phyloP scores from a whole-genome alignment of 352 stramenopile genomes.

The Phytophthora hibernalis region DNA sequence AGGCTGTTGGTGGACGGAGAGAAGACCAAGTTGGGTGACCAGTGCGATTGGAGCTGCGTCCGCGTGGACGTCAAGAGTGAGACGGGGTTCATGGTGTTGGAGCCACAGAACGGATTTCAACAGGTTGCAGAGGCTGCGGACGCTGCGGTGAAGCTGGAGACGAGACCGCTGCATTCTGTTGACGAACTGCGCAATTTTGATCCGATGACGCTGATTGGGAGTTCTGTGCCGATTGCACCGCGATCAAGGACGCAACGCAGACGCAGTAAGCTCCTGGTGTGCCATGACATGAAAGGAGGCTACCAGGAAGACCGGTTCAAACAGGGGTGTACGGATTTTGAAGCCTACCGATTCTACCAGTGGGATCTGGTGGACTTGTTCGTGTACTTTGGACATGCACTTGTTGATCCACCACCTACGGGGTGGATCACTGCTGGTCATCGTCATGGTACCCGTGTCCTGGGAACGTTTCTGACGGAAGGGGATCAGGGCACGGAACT shows the following conservation, averaged over 20 bases:
- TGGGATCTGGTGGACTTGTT: conserved; percentile 66
- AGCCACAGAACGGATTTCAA: conserved; percentile 33
- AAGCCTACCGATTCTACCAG: conserved; percentile 58
- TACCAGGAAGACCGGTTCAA: conserved; percentile 52
- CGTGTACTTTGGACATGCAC: conserved; percentile 61
- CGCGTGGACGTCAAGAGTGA: conserved; percentile 32
- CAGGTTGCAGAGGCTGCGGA: background rate
- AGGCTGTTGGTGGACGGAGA: conserved; percentile 26
- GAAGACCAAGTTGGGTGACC: conserved; percentile 6
- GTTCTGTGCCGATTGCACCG: conserved; percentile 36
- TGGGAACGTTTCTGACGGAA: conserved; percentile 60
- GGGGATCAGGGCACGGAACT: conserved; percentile 37
- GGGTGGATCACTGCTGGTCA: conserved; percentile 59
- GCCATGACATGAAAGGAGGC: conserved; percentile 63
- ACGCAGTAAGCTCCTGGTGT: conserved; percentile 62
- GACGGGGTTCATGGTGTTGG: conserved; percentile 42
- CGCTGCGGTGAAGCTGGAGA: conserved; percentile 23
- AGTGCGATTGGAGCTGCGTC: conserved; percentile 33
- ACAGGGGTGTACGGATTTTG: conserved; percentile 44
- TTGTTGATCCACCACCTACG: conserved; percentile 55
- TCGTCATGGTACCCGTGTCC: conserved; percentile 50
- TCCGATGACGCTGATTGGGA: conserved; percentile 12
- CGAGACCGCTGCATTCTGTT: conserved; percentile 38
- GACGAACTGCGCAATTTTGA: conserved; percentile 43
- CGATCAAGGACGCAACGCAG: conserved; percentile 30